phyloP scores from a whole-genome alignment of 1,139 yeast species.

The Lodderomyces elongisporus region DNA sequence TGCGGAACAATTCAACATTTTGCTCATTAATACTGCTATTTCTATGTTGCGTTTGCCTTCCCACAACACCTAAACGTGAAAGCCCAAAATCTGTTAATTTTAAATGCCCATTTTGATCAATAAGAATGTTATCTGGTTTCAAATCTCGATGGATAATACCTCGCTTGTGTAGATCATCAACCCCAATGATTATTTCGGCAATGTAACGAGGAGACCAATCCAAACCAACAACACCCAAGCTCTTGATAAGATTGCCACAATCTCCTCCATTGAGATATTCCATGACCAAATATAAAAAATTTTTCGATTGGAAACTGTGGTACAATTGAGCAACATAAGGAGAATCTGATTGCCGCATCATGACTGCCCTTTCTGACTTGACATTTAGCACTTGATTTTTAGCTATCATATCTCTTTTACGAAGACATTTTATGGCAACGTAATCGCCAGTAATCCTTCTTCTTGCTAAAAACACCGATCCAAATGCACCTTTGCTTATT shows the following conservation, averaged over 20 bases:
- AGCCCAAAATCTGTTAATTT: slow-evolving; percentile 94
- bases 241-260: slow-evolving; percentile 78
- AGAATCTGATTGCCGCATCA: slow-evolving; percentile 95
- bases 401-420: slow-evolving; percentile 93
- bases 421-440: slow-evolving; percentile 91
- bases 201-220: slow-evolving; percentile 86
- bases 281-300: slow-evolving; percentile 88
- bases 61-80: slow-evolving; percentile 82
- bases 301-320: slow-evolving; percentile 84
- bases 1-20: slow-evolving; percentile 39
- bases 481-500: slow-evolving; percentile 96
- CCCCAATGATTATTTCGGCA: slow-evolving; percentile 88
- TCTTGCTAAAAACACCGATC: slow-evolving; percentile 84
- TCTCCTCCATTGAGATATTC: slow-evolving; percentile 97
- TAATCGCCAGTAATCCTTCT: slow-evolving; percentile 87
- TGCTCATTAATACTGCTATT: slow-evolving; percentile 44
- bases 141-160: slow-evolving; percentile 93
- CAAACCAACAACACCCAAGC: slow-evolving; percentile 74
- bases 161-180: slow-evolving; percentile 77
- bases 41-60: slow-evolving; percentile 59
- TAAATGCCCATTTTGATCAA: slow-evolving; percentile 82
- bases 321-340: slow-evolving; percentile 90
- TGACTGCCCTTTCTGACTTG: slow-evolving; percentile 89
- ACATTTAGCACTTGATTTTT: slow-evolving; percentile 95
- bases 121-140: slow-evolving; percentile 89